Evolutionary conservation across 140 eudicot genomes (phyloP), one percentile per base, ranked within the genome.

Genomic region (Anethum foeniculum): DNA sequence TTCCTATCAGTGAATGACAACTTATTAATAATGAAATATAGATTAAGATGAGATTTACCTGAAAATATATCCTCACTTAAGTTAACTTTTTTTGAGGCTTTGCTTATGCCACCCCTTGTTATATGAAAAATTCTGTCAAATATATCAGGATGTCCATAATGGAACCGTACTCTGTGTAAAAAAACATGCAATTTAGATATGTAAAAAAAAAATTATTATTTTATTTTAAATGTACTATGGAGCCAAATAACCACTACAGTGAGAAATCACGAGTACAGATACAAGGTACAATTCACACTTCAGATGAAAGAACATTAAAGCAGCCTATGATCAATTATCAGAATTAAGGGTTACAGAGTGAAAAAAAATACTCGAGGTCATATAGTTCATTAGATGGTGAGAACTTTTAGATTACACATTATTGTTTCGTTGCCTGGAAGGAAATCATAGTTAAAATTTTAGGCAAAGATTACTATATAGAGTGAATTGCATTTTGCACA

Each of bases 61-160:
- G 77, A 73, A 73, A 73, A 73, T 73, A 73, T 73, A n/a, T 73
- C 77, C 54, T 73, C 77, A 39, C 77, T 73, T 27, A 73, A n/a
- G 56, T 73, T 73, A 23, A 73, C 47, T 12, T 23, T 41, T 43
- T 73, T 73, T 39, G 77, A 73, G 43, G 77, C 77, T 73, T 73
- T 43, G 51, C 76, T 71, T 71, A 71, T 71, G 76, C 76, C 76
- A 32, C 76, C 76, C 48, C 76, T 71, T 21, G 76, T 71, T 71
- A 71, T 71, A 71, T 71, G 76, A 71, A 71, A 71, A 14, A 71
- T 71, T 71, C 76, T 71, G 51, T 71, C 76, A 23, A 71, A 71
- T 7, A 71, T 71, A 71, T 71, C 76, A 34, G 76, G 76, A 71
- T 71, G 76, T 71, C 76, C 76, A 71, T 71, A 71, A 71, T 71